Base-by-base conservation (phyloP, 257 asterid genomes). In the Nicotiana noctiflora region DNA sequence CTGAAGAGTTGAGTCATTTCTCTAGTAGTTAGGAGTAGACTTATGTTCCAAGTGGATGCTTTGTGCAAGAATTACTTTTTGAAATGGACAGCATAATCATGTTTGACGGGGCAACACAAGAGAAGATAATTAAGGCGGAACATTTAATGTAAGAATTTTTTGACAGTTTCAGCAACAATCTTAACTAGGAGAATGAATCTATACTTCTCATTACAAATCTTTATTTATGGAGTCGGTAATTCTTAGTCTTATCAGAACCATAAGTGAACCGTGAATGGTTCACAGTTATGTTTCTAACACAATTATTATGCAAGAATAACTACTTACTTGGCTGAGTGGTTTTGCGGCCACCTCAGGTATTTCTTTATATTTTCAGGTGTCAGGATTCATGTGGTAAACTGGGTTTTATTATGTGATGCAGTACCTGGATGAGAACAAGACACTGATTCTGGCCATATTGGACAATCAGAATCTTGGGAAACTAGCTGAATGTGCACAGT, bases 371-470 rank as follows among this genome's bases (percentile, higher is more conserved):
- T 49, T 49, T 46, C 78, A 74, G 78, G 61, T 74, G 61, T 74
- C 40, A 7, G 61, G 78, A 49, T 74, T 74, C 78, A 21, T 46
- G 78, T 44, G 77, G 77, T 74, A 74, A 72, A 74, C 49, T 49
- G 61, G 78, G 78, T 74, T 74, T 74, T 74, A 40, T 61, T 74
- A 74, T 74, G 44, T 74, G 78, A 72, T 87, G 89, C 97, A 95
- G 98, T 93, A 84, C 90, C 97, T 95, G 34, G 98, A 95, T 75
- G 98, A 93, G 92, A 95, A 95, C 91, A 95, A 95, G 90, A 92
- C 90, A 79, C 66, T 95, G 93, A 95, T 95, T 85, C 80, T 93
- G 92, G 98, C 98, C 51, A 95, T 95, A 84, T 59, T 95, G 93
- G 98, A 95, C 81, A 91, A 93, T 84, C 98, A 95, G 83, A 93